phyloP scores from a whole-genome alignment of 2,329 filamentous ascomycete species.

The Cordyceps militaris region DNA sequence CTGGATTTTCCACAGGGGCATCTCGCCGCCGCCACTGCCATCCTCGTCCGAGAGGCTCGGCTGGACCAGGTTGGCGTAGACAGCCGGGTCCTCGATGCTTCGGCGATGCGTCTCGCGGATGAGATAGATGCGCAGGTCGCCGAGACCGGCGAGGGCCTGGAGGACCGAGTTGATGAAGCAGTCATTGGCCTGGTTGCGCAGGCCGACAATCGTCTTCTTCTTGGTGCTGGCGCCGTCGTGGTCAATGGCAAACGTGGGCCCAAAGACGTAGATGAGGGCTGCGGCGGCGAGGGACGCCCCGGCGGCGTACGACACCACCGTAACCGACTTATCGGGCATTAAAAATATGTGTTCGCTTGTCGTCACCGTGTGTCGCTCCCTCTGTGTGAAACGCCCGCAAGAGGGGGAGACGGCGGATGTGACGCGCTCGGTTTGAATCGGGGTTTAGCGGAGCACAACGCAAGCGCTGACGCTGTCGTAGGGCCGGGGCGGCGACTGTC shows the following conservation, averaged over 20 bases:
- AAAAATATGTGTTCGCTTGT: neutral
- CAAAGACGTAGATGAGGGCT: conserved; percentile 94
- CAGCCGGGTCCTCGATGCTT: conserved; percentile 65
- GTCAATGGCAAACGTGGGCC: conserved; percentile 93
- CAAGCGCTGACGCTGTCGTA: neutral
- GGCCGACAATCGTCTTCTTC: conserved; percentile 82
- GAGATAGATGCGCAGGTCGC: conserved; percentile 82
- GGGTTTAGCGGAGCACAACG: conserved; percentile 1
- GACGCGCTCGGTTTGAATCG: conserved; percentile 7
- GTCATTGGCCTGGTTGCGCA: conserved; percentile 88
- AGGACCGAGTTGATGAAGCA: conserved; percentile 96
- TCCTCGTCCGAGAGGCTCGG: conserved; percentile 25
- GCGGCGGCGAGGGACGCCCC: conserved; percentile 92
- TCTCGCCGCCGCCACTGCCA: conserved; percentile 23
- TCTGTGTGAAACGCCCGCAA: neutral
- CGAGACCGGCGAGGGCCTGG: conserved; percentile 84
- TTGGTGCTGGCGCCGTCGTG: conserved; percentile 60
- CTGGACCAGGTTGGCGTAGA: conserved; percentile 61
- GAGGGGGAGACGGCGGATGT: neutral
- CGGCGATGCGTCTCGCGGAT: conserved; percentile 86
- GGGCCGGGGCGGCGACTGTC: neutral
- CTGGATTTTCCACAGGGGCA: conserved; percentile 55
- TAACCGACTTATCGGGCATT: conserved; percentile 32
- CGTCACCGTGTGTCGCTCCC: conserved; percentile 13
- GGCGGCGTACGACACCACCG: conserved; percentile 77